Conservation (phyloP, 164 flowering plant species). For the Chloranthus sessilifolius region DNA sequence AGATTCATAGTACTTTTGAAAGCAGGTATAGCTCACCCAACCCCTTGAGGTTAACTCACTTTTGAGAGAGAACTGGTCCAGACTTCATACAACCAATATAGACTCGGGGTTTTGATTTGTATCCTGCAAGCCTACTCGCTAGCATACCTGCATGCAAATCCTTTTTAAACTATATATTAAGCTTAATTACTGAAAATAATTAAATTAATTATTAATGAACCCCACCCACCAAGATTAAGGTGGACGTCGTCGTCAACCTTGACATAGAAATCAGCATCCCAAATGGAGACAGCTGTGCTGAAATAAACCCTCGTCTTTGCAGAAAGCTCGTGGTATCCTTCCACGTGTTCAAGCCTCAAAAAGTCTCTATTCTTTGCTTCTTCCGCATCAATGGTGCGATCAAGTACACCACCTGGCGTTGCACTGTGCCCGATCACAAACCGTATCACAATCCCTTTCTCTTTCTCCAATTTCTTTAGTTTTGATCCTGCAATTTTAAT, state of each 20-base stretch:
- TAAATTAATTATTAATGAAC: too few relatives aligned
- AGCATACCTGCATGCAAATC: slow-evolving; percentile 54
- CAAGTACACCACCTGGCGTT: slow-evolving; percentile 56
- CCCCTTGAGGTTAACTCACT: too few relatives aligned
- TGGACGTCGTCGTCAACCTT: slow-evolving; percentile 92
- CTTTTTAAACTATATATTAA: too few relatives aligned
- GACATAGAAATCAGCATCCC: slow-evolving; percentile 87
- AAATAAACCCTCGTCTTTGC: slow-evolving; percentile 70
- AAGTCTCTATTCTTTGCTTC: slow-evolving; percentile 60
- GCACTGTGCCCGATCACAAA: slow-evolving; percentile 85
- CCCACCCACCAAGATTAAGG: slow-evolving; percentile 52
- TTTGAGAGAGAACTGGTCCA: slow-evolving; percentile 79
- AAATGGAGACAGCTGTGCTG: slow-evolving; percentile 52
- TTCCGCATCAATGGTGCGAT: slow-evolving; percentile 58
- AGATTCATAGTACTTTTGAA: too few relatives aligned
- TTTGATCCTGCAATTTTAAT: slow-evolving; percentile 37
- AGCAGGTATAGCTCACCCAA: too few relatives aligned
- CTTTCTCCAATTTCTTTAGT: slow-evolving; percentile 59
- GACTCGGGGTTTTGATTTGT: slow-evolving; percentile 48
- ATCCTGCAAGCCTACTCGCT: slow-evolving; percentile 33
- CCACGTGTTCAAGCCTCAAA: slow-evolving; percentile 63
- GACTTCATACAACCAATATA: slow-evolving; percentile 96
- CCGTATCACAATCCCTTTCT: slow-evolving; percentile 68
- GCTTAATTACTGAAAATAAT: too few relatives aligned
- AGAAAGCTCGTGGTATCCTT: slow-evolving; percentile 83